phyloP scores from a whole-genome alignment of 495 filamentous ascomycete species.

The Penicillium roqueforti region DNA sequence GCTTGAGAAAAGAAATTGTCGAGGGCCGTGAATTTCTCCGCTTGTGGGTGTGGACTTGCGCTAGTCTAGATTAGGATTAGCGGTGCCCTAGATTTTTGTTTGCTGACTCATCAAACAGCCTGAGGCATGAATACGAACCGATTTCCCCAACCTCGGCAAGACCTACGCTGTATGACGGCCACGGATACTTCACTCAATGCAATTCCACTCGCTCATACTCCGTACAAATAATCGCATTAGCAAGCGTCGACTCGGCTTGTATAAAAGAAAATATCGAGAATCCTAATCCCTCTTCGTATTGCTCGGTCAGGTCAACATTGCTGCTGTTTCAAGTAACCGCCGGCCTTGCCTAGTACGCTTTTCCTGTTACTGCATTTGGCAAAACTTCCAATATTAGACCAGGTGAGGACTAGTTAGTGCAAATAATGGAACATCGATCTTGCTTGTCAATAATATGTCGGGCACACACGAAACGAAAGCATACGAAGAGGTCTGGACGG shows the following conservation, averaged over 20 bases:
- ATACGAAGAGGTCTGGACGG: too few relatives aligned
- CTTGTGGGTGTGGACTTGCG: constrained; percentile 38
- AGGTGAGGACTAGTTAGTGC: too few relatives aligned
- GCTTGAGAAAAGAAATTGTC: constrained; percentile 27
- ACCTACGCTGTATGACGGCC: not conserved
- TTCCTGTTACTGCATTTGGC: too few relatives aligned
- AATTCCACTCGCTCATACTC: not conserved
- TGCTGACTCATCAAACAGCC: constrained; percentile 18
- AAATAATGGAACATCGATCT: too few relatives aligned
- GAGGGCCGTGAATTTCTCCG: constrained; percentile 40
- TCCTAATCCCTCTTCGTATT: not conserved
- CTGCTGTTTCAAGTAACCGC: not conserved
- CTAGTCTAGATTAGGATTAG: constrained; percentile 34
- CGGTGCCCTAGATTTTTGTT: constrained; percentile 32
- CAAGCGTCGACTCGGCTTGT: not conserved
- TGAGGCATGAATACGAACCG: not conserved
- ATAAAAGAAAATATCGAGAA: not conserved
- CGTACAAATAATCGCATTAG: not conserved
- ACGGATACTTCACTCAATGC: not conserved
- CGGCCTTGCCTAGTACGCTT: too few relatives aligned
- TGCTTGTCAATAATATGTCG: too few relatives aligned
- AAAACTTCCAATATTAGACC: too few relatives aligned
- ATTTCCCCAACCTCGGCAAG: not conserved
- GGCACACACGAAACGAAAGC: too few relatives aligned
- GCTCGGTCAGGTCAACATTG: not conserved